A percentile compares a stretch with the other conserved stretches of the same genome.
Conservation (phyloP, 441 rosid species). For the Gossypium davidsonii region DNA sequence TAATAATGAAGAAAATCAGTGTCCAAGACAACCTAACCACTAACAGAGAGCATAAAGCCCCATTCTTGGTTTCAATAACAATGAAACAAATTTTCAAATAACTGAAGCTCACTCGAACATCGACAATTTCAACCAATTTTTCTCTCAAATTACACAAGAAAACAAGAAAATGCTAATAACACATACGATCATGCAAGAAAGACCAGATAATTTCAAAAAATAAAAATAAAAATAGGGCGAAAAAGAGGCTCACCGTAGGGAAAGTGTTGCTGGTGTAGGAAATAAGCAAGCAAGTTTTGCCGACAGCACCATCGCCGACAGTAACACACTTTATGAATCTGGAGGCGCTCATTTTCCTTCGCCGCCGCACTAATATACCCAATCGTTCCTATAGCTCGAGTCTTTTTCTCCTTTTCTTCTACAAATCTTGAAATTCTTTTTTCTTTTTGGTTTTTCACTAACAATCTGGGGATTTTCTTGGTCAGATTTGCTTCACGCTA, state of each 20-base stretch:
- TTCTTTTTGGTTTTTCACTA: background rate
- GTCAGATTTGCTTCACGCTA: slow-evolving; percentile 3
- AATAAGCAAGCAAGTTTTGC: slow-evolving; percentile 91
- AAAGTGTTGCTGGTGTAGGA: slow-evolving; percentile 95
- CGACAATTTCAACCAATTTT: background rate
- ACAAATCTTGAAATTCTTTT: background rate
- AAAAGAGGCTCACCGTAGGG: slow-evolving; percentile 55
- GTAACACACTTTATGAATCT: slow-evolving; percentile 95
- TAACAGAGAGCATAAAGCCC: background rate
- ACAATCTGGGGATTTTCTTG: background rate
- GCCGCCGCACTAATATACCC: background rate
- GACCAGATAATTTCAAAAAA: background rate
- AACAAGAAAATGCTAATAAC: background rate
- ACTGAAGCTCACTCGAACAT: background rate
- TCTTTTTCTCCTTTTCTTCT: background rate
- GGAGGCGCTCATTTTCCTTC: slow-evolving; percentile 69
- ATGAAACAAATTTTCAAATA: background rate
- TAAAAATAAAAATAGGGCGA: background rate
- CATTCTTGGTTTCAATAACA: background rate
- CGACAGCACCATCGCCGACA: slow-evolving; percentile 95
- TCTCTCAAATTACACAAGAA: background rate
- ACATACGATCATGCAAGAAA: slow-evolving; percentile 3
- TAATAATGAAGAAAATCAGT: background rate
- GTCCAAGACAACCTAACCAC: background rate
- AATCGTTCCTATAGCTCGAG: background rate